Conservation (phyloP, 768 basidiomycete genomes). For the Kwoniella heveanensis region DNA sequence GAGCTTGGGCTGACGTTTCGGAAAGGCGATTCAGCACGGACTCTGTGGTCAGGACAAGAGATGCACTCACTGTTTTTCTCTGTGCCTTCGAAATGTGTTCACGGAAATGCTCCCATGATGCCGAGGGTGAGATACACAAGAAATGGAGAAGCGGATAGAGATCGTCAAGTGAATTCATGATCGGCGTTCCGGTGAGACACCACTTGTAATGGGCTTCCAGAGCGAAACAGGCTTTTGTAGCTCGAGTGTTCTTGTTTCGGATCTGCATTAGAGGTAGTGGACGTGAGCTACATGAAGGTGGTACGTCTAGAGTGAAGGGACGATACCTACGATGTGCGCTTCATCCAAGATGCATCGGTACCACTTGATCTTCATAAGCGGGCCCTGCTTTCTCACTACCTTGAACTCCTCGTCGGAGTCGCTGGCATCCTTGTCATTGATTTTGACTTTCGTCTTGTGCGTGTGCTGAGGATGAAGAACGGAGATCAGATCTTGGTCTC, state of each 20-base stretch:
- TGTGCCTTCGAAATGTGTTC: slow-evolving; percentile 57
- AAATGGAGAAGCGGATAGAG: slow-evolving; percentile 60
- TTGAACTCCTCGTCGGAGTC: slow-evolving; percentile 31
- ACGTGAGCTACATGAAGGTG: not conserved
- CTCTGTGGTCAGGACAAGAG: too few relatives aligned
- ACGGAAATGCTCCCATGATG: slow-evolving; percentile 68
- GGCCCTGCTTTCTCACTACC: slow-evolving; percentile 60
- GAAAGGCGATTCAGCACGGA: too few relatives aligned
- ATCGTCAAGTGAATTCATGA: slow-evolving; percentile 67
- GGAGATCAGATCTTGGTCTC: slow-evolving; percentile 13
- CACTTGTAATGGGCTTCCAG: slow-evolving; percentile 65
- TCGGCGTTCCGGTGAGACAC: slow-evolving; percentile 69
- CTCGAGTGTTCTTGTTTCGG: slow-evolving; percentile 48
- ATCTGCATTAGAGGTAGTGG: slow-evolving; percentile 40
- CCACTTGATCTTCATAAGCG: slow-evolving; percentile 66
- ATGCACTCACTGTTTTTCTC: slow-evolving; percentile 31
- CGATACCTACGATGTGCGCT: slow-evolving; percentile 50
- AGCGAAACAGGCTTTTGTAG: slow-evolving; percentile 67
- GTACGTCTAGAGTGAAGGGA: slow-evolving; percentile 52
- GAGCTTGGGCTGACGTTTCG: slow-evolving; percentile 59
- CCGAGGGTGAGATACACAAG: slow-evolving; percentile 57
- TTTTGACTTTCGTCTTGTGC: slow-evolving; percentile 58
- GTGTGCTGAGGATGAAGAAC: slow-evolving; percentile 56
- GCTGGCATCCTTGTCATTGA: slow-evolving; percentile 57
- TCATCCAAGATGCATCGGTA: slow-evolving; percentile 76